Percentiles rank a stretch among this genome's conserved stretches.
Evolutionary conservation across 306 rosid genomes (phyloP).

Genomic region (Crataegus laevigata): DNA sequence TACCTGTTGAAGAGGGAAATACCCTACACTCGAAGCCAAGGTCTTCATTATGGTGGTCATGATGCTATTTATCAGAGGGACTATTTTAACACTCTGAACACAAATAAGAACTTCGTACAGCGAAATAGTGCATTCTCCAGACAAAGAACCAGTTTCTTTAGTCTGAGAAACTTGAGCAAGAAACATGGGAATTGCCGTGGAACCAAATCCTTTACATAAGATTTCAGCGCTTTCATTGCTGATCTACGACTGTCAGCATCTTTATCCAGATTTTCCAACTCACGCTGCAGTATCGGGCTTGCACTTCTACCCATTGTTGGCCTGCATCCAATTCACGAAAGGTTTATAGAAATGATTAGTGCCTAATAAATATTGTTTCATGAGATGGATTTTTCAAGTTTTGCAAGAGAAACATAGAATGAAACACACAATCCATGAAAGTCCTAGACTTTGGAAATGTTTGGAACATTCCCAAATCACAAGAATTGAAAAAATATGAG

Average conservation of each 20-base stretch:
- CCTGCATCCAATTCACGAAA: conserved; percentile 17
- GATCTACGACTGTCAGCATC: conserved; percentile 73
- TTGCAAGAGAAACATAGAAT: background rate
- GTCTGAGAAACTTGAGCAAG: conserved; percentile 90
- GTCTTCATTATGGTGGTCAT: conserved; percentile 72
- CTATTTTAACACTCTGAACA: conserved; percentile 73
- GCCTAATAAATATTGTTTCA: background rate
- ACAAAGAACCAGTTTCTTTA: conserved; percentile 59
- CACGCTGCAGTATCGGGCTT: conserved; percentile 44
- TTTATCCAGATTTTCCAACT: conserved; percentile 69
- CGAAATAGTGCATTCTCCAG: conserved; percentile 72
- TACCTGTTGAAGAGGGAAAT: conserved; percentile 82
- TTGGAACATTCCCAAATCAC: background rate
- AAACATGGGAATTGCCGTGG: conserved; percentile 65
- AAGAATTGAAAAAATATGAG: background rate
- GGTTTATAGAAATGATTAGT: background rate
- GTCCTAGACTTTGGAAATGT: background rate
- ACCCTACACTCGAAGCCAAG: conserved; percentile 76
- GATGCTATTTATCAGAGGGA: conserved; percentile 62
- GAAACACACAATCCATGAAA: background rate
- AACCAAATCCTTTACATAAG: conserved; percentile 73
- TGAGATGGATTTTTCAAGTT: background rate
- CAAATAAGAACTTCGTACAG: conserved; percentile 86
- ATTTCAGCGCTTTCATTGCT: conserved; percentile 69
- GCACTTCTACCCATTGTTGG: conserved; percentile 50